These are phyloP conservation scores for Aspergillus unguis DNA, from an alignment of 2,329 filamentous ascomycete species.

Conservation along the genomic window DNA sequence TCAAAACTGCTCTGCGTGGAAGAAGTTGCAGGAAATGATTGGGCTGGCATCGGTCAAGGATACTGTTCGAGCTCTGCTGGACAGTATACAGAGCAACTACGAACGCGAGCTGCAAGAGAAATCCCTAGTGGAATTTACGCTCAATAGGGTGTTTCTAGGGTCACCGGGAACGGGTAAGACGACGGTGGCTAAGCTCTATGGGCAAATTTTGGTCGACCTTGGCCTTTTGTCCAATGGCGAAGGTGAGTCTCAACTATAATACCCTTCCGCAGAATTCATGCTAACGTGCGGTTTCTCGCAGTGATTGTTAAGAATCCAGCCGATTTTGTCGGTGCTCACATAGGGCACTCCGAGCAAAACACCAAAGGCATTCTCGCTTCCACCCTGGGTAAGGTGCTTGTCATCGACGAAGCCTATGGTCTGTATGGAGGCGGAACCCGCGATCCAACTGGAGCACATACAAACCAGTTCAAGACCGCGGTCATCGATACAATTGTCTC, in stretches of 20 bases:
- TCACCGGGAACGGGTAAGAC: conserved; percentile 75
- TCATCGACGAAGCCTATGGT: conserved; percentile 78
- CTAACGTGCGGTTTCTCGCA: conserved; percentile 23
- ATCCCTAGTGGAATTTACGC: conserved; percentile 55
- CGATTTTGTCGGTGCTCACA: conserved; percentile 63
- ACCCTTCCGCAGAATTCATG: background rate
- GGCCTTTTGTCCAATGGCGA: conserved; percentile 67
- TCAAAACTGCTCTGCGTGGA: conserved; percentile 54
- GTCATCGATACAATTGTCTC: conserved; percentile 73
- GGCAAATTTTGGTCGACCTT: conserved; percentile 63
- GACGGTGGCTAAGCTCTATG: conserved; percentile 70
- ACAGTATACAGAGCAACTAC: conserved; percentile 63
- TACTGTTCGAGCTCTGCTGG: conserved; percentile 57
- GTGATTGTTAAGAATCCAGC: conserved; percentile 69
- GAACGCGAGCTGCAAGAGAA: conserved; percentile 62
- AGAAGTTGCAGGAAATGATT: conserved; percentile 55
- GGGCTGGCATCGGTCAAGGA: conserved; percentile 63
- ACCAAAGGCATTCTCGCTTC: conserved; percentile 69
- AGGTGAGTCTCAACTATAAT: conserved; percentile 41
- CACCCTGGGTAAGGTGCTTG: conserved; percentile 68
- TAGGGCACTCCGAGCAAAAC: conserved; percentile 67
- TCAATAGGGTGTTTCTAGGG: conserved; percentile 70
- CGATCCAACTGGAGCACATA: conserved; percentile 25
- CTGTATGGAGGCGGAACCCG: conserved; percentile 45
- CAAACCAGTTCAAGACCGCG: conserved; percentile 57